Evolutionary conservation across 768 basidiomycete species (phyloP).

Genomic region (Suillus tomentosus): DNA sequence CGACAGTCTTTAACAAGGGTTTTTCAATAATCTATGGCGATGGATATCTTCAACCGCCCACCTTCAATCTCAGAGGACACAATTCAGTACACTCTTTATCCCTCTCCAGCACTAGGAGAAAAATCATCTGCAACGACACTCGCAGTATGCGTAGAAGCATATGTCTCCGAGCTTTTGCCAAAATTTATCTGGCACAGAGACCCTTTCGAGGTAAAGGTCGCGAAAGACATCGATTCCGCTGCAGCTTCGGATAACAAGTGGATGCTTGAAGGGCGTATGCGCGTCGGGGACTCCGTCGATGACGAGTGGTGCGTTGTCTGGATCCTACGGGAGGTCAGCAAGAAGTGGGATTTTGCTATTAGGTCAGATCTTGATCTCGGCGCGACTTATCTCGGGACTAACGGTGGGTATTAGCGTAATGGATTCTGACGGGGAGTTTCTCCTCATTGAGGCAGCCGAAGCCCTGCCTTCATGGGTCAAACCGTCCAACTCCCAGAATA

Average conservation of each 20-base stretch:
- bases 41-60: slow-evolving; percentile 73
- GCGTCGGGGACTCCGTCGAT: slow-evolving; percentile 95
- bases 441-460: slow-evolving; percentile 96
- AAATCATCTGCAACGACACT: slow-evolving; percentile 62
- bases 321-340: slow-evolving; percentile 77
- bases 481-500: slow-evolving; percentile 88
- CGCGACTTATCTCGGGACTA: slow-evolving; percentile 7
- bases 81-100: slow-evolving; percentile 74
- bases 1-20: neutral
- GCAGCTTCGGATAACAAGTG: slow-evolving; percentile 38
- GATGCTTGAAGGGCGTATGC: slow-evolving; percentile 79
- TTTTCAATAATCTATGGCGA: slow-evolving; percentile 22
- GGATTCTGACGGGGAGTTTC: slow-evolving; percentile 94
- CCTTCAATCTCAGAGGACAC: slow-evolving; percentile 88
- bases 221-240: slow-evolving; percentile 42
- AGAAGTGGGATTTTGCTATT: slow-evolving; percentile 77
- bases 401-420: slow-evolving; percentile 41
- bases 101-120: slow-evolving; percentile 53
- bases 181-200: slow-evolving; percentile 85
- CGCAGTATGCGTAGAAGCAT: slow-evolving; percentile 64
- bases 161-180: slow-evolving; percentile 55
- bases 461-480: slow-evolving; percentile 87
- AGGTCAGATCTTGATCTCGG: slow-evolving; percentile 52
- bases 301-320: slow-evolving; percentile 97
- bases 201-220: slow-evolving; percentile 75